Base-by-base conservation (phyloP, 2,329 filamentous ascomycete genomes). In the Sporothrix inflata region DNA sequence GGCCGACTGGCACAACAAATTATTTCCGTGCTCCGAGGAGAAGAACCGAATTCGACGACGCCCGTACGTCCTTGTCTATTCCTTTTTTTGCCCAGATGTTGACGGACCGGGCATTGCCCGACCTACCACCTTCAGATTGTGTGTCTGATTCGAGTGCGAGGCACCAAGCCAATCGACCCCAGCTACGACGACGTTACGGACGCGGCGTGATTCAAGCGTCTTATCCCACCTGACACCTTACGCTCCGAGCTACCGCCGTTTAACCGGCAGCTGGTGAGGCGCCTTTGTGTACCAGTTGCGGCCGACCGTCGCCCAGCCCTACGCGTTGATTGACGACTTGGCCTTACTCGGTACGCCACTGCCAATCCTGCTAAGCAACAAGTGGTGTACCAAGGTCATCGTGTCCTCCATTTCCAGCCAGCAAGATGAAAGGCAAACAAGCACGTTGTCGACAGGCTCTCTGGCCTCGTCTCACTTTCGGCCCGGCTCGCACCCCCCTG, bases 391-490 rank as follows among this genome's bases (percentile, higher is more conserved):
- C 47, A 51, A 51, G 47, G 47, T 21, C 47, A 51, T 51, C 51
- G 27, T 16, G 24, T 27, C 27, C 27, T 27, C 51, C 14, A 55
- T 55, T 55, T 51, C 47, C 51, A 30, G 51, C 51, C 7, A 30
- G 24, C 12, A 30, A 19, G 27, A 27, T 24, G 51, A 34, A 27
- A 27, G 4, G 24, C 24, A 14, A 55, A 30, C 12, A 12, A 12
- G 12, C 51, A 55, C 51, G 21, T 27, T 53, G 51, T 30, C 51
- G 12, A 6, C 14, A 27, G 12, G 6, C 21, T 24, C 49, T 53
- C 49, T 40, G 34, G 57, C 0, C 9, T 61, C 57, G 30, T 61
- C 57, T 61, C 8, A 61, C 57, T 61, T 61, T 61, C 57, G 57
- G 57, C n/a, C 57, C 57, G 57, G 57, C 24, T 42, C 49, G 38